Base-by-base conservation (phyloP, 148 eudicot genomes). In the Polygonum maritimum region DNA sequence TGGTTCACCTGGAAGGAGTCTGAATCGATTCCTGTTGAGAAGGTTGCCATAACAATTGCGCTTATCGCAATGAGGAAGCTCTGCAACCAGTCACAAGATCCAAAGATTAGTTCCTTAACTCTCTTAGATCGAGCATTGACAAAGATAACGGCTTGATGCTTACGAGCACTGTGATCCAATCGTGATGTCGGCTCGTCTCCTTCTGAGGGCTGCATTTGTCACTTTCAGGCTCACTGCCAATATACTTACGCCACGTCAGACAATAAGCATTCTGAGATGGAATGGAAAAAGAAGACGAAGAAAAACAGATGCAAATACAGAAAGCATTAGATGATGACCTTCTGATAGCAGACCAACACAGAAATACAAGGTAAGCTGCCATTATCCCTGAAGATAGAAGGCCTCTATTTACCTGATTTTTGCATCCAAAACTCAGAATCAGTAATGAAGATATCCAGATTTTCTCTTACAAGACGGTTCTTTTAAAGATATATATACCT, bases 31-130 rank as follows among this genome's bases (percentile, higher is more conserved):
- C 98, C 97, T 22, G 98, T 95, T 16, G 98, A 95, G 75, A 95
- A 95, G n/a, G 97, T 95, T 73, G 97, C 98, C 84, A 90, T 89
- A 57, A 89, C 97, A 65, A 95, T 90, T 73, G 96, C 97, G 76
- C 86, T 80, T 35, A 95, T 82, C 36, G 89, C 98, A 80, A 95
- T 85, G 70, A 95, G 81, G 82, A 95, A 95, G 80, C 96, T 93
- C 98, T 95, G 82, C 18, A 75, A 78, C 58, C 19, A 45, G 75
- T 71, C 7, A 71, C 33, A 15, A 41, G 49, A 71, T 44, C 47
- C 9, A 7, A 7, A 44, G 47, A 44, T 44, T 44, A 44, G 6
- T 44, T 41, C 47, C 47, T 44, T 6, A 7, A 7, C 45, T 41
- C 9, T 41, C 6, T 8, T 22, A n/a, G 39, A n/a, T n/a, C n/a